Evolutionary conservation across 495 filamentous ascomycete genomes (phyloP), one percentile per base, ranked within the genome.

Genomic region (Penicillium atrosanguineum): DNA sequence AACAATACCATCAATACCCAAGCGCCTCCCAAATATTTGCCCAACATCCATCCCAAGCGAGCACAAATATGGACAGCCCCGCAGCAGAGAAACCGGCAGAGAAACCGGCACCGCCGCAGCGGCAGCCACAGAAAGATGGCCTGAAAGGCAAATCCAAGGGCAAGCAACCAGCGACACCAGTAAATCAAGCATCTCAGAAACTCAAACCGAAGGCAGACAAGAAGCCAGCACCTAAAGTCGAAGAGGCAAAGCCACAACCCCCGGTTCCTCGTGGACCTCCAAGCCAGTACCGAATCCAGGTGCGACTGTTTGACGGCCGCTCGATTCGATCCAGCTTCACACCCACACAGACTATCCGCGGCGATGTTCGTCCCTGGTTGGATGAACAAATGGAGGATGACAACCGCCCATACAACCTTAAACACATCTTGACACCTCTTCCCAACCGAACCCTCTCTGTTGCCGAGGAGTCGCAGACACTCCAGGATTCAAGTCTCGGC

Each of bases 231-330:
- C 44, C 46, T 21, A 42, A 50, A 6, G 37, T n/a, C n/a, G 47
- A 57, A 48, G 51, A 53, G 12, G 28, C 51, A 14, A 56, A 63
- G 44, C 49, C 39, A 19, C 51, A 40, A 43, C 46, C 58, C 16
- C 39, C 46, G 18, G 52, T 46, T 8, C 49, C 62, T 20, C 58
- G 58, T n/a, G 55, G 56, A 18, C 65, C 68, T 12, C 73, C 71
- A 20, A 63, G 47, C n/a, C 59, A 75, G 47, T 77, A 73, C 56
- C 81, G 87, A 12, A 69, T 97, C 6, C 91, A 94, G 60, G 82
- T 96, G 38, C 84, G 93, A 1, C 74, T 96, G 0, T 87, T 95
- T 38, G 90, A 96, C 63, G 93, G 93, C 12, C 83, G 82, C 28
- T 90, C 83, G 14, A 81, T 97, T 44, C 84, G 89, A 28, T 76